Evolutionary conservation across 805 yeast genomes (phyloP).

Genomic region (Ascoidea tarda): DNA sequence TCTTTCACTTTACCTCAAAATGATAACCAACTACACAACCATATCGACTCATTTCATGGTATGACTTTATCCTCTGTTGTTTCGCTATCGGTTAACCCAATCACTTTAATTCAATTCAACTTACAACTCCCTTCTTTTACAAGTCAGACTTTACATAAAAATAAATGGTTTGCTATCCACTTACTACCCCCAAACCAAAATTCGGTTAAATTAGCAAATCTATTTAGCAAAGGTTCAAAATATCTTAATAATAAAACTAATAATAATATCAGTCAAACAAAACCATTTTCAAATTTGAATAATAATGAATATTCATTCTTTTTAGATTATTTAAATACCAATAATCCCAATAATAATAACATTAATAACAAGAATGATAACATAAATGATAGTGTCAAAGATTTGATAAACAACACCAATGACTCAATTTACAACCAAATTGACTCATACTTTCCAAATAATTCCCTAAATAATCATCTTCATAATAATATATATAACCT

Average conservation of each 20-base stretch:
- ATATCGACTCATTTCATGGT: slow-evolving; percentile 33
- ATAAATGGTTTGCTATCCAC: slow-evolving; percentile 56
- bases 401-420: slow-evolving; percentile 3
- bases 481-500: not conserved
- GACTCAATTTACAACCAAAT: not conserved
- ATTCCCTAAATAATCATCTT: slow-evolving; percentile 1
- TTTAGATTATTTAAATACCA: not conserved
- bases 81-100: slow-evolving; percentile 66
- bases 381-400: slow-evolving; percentile 15
- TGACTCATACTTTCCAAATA: slow-evolving; percentile 14
- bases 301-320: not conserved
- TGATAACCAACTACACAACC: slow-evolving; percentile 8
- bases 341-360: not conserved
- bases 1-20: slow-evolving; percentile 18
- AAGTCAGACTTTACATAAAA: slow-evolving; percentile 45
- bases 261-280: slow-evolving; percentile 1
- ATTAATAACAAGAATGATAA: slow-evolving; percentile 19
- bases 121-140: slow-evolving; percentile 80
- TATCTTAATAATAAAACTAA: slow-evolving; percentile 14
- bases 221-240: slow-evolving; percentile 45
- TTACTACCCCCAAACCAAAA: slow-evolving; percentile 45
- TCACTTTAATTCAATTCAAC: slow-evolving; percentile 73
- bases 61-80: slow-evolving; percentile 79
- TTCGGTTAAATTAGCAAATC: slow-evolving; percentile 46
- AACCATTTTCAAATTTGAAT: not conserved